Percentiles rank a stretch among this genome's conserved stretches.
Evolutionary conservation across 139 green algal genomes (phyloP).

Genomic region (Bryopsis sp.): DNA sequence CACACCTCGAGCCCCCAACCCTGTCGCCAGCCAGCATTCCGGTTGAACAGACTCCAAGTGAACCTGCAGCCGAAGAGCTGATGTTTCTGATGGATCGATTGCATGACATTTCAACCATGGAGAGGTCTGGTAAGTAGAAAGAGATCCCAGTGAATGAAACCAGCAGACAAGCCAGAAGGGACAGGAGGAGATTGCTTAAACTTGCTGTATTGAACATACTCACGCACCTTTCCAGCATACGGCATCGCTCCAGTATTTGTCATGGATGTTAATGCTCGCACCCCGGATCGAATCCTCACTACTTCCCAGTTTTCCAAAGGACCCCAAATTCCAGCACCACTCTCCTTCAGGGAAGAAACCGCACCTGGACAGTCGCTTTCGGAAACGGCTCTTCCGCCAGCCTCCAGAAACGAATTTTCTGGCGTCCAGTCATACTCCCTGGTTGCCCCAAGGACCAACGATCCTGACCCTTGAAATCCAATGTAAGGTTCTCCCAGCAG

Average conservation of each 20-base stretch:
- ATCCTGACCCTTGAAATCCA: slow-evolving; percentile 30
- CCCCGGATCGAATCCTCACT: slow-evolving; percentile 39
- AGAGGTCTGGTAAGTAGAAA: too few relatives aligned
- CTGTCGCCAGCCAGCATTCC: slow-evolving; percentile 50
- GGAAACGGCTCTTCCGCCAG: slow-evolving; percentile 5
- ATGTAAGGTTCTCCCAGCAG: slow-evolving; percentile 71
- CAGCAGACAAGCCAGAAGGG: too few relatives aligned
- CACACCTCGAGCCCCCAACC: slow-evolving; percentile 67
- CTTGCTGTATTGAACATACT: too few relatives aligned
- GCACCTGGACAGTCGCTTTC: background rate
- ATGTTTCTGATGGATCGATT: too few relatives aligned
- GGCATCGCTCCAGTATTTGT: slow-evolving; percentile 52
- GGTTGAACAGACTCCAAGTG: too few relatives aligned
- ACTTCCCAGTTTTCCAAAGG: slow-evolving; percentile 37
- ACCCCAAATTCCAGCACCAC: slow-evolving; percentile 37
- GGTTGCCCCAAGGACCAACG: slow-evolving; percentile 60
- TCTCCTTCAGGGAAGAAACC: slow-evolving; percentile 25
- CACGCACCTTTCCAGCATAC: slow-evolving; percentile 42
- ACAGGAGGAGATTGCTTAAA: too few relatives aligned
- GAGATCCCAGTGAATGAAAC: too few relatives aligned
- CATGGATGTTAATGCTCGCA: slow-evolving; percentile 57
- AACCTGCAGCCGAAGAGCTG: too few relatives aligned
- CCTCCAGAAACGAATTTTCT: slow-evolving; percentile 31
- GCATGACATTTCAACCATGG: too few relatives aligned
- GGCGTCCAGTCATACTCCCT: slow-evolving; percentile 41